Conservation (phyloP, 2,329 filamentous ascomycete genomes). For the Aspergillus vadensis region DNA sequence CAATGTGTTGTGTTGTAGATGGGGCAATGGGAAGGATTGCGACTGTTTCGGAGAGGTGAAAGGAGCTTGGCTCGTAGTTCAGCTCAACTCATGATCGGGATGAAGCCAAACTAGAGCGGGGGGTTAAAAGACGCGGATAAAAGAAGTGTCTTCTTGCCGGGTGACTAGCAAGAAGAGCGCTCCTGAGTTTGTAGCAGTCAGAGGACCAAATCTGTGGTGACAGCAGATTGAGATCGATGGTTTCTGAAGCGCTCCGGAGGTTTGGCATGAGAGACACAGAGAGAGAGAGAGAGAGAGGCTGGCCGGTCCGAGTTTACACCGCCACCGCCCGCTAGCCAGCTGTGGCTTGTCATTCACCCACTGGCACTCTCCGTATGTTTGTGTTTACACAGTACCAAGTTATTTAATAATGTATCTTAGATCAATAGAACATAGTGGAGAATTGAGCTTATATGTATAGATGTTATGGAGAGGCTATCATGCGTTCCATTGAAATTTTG, state of each 20-base stretch:
- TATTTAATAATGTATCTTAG: no score
- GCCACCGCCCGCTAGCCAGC: background rate
- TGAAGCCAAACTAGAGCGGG: background rate
- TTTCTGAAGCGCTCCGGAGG: background rate
- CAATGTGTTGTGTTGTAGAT: constrained; percentile 4
- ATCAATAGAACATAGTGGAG: no score
- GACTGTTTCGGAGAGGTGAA: constrained; percentile 21
- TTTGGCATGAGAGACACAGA: background rate
- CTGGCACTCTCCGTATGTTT: background rate
- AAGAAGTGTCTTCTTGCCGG: constrained; percentile 8
- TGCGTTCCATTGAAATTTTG: no score
- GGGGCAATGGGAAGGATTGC: constrained; percentile 13
- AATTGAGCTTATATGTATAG: no score
- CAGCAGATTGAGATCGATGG: background rate
- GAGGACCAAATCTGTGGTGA: constrained; percentile 7
- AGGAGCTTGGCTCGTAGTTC: constrained; percentile 11
- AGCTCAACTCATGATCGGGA: constrained; percentile 36
- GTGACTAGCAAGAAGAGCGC: constrained; percentile 11
- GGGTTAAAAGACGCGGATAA: background rate
- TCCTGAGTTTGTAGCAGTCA: constrained; percentile 14
- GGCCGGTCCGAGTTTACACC: constrained; percentile 2
- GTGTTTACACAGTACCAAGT: no score
- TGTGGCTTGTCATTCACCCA: background rate
- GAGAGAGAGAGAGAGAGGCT: background rate
- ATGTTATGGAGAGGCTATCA: no score